Evolutionary conservation across 2,329 filamentous ascomycete species (phyloP), one percentile per base, ranked within the genome.

Genomic region (Nemania bipapillata): DNA sequence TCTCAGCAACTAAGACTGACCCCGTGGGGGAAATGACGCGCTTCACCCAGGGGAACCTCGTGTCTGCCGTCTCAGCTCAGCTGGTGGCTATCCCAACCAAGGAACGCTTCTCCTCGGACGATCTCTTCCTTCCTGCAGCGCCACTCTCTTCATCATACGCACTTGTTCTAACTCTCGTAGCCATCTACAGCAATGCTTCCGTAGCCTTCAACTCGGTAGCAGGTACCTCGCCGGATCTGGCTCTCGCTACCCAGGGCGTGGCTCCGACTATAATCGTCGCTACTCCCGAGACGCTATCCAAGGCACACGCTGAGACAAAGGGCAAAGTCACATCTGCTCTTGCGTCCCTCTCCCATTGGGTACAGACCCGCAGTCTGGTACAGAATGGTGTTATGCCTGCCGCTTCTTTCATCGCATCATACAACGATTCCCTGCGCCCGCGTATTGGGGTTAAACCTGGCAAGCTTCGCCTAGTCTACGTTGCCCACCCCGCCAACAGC

Each of bases 121-220:
- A 99, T 76, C 85, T 97, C 7, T 92, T 99, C 77, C 86, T 98
- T 15, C 91, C 94, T 0, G 93, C 92, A 53, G 93, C 96, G 74
- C 89, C 91, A 5, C 88, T 98, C 53, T 90, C 91, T 7, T 88
- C 91, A 74, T 90, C 91, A 0, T 95, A 96, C 81, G 89, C 93
- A 1, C 86, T 98, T 28, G 88, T 90, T 63, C 85, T 96, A 68
- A 93, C 93, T 0, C 85, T 99, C 65, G 89, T 91, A 0, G 94
- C 94, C 0, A 86, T 99, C 8, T 97, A 90, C 81, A 91, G 89
- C 24, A 96, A 97, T 78, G 86, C 93, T 20, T 96, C 93, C 0
- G 82, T 99, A 22, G 93, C 94, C 28, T 86, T 99, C 75, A 98
- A 93, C 81, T 96, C 94, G 0, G 94, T 97, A 28, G 92, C 94